A percentile compares a stretch with the other conserved stretches of the same genome.
These are phyloP conservation scores for Prillingera fragicola DNA, from an alignment of 1,284 basidiomycete genomes.

Conservation along the genomic window DNA sequence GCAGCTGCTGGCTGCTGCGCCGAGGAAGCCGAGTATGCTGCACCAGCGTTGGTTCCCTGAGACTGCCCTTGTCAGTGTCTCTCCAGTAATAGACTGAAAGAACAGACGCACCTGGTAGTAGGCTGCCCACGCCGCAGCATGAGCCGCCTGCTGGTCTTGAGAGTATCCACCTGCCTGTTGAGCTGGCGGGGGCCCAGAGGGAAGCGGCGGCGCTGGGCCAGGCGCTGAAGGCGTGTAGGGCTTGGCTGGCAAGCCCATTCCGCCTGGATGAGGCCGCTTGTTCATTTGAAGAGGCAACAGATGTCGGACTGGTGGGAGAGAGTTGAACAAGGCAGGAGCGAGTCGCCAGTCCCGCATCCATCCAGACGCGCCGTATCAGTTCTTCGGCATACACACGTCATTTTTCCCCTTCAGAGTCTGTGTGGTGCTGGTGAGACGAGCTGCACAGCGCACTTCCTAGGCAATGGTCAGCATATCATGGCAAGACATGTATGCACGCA, in stretches of 20 bases:
- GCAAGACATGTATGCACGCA: no score
- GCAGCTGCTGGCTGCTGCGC: constrained; percentile 6
- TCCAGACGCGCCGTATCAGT: no score
- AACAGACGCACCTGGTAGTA: constrained; percentile 41
- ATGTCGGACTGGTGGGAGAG: no score
- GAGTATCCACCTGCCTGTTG: constrained; percentile 11
- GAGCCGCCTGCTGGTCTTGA: constrained; percentile 27
- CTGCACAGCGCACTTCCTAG: no score
- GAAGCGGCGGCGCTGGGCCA: constrained; percentile 51
- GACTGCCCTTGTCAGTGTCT: constrained; percentile 8
- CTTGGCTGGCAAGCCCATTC: constrained; percentile 28
- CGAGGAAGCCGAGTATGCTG: constrained; percentile 15
- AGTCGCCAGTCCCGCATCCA: no score
- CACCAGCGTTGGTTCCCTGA: constrained; percentile 21
- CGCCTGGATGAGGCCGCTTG: constrained; percentile 27
- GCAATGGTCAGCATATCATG: no score
- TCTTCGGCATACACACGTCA: no score
- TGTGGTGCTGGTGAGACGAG: no score
- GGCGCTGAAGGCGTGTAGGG: constrained; percentile 49
- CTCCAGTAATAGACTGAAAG: not conserved
- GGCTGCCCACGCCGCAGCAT: constrained; percentile 45
- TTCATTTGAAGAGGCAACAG: no score
- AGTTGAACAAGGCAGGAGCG: no score
- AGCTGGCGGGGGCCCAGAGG: constrained; percentile 38
- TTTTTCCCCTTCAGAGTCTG: no score